Conservation (phyloP, 2,329 filamentous ascomycete species). For the Phyllosticta citrichinensis region DNA sequence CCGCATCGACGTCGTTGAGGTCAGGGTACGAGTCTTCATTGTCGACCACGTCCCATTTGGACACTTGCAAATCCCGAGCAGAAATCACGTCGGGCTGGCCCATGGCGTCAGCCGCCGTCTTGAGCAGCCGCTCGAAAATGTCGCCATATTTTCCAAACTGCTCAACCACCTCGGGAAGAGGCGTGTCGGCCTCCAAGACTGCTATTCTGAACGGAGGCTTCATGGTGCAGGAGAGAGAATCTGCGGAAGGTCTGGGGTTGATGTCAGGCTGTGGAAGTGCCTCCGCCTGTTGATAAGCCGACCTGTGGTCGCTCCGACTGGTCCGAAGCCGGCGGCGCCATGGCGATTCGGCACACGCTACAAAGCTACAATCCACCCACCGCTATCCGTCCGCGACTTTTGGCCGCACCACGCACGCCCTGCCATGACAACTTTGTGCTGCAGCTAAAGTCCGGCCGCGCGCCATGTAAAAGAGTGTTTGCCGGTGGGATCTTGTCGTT, state of each 20-base stretch:
- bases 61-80: slow-evolving; percentile 44
- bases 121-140: slow-evolving; percentile 43
- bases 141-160: slow-evolving; percentile 65
- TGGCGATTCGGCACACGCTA: too few species aligned
- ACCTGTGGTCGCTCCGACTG: too few species aligned
- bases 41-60: slow-evolving; percentile 60
- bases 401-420: not conserved
- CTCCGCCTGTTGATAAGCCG: too few species aligned
- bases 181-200: slow-evolving; percentile 79
- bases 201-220: slow-evolving; percentile 58
- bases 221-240: slow-evolving; percentile 15
- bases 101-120: slow-evolving; percentile 40
- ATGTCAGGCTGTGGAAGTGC: not conserved
- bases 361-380: too few species aligned
- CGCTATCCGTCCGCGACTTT: too few species aligned
- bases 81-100: slow-evolving; percentile 26
- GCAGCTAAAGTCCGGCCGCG: not conserved
- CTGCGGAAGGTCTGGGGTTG: not conserved
- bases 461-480: not conserved
- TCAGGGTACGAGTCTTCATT: slow-evolving; percentile 58
- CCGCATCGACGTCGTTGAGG: slow-evolving; percentile 65
- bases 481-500: not conserved
- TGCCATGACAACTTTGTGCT: not conserved
- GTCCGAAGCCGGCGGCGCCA: too few species aligned
- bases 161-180: slow-evolving; percentile 51